Base-by-base conservation (phyloP, 352 stramenopile species). In the Pseudoperonospora humuli region DNA sequence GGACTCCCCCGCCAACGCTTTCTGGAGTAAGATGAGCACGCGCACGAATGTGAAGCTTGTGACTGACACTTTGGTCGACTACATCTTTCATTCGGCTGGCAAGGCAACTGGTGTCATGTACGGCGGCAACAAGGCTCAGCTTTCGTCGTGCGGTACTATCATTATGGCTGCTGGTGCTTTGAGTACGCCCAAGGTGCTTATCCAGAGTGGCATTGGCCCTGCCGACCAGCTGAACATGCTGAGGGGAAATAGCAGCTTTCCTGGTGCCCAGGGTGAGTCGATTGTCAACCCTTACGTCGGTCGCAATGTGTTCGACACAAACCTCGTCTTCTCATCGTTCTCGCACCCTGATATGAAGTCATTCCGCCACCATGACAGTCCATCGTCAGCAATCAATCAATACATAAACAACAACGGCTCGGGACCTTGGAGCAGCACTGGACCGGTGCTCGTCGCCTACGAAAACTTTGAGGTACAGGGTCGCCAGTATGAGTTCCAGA, bases 151-250 rank as follows among this genome's bases (percentile, higher is more conserved):
- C 7, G 73, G 67, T 11, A 71, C 79, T 21, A 67, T 95, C 26
- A 70, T 96, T 36, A 69, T 96, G 55, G 67, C 57, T 34, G 70
- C 73, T 1, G 82, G 82, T 9, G 69, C 78, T 0, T 38, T 88
- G 14, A 54, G 67, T 36, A 86, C 82, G 7, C 84, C 86, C 11
- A 86, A 93, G 53, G 61, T 96, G 14, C 65, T 95, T 3, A 77
- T 91, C 35, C 64, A 84, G 35, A 84, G 60, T 48, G 83, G 79
- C 24, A 77, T 95, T 31, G 83, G 81, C n/a, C 73, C 74, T 13
- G 25, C 40, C 11, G 57, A 73, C 21, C 69, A 87, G 43, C 61
- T 95, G 11, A 56, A 49, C 10, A 42, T 71, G 58, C 61, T 83
- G 5, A 61, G 64, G 29, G 29, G 48, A 2, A 64, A 50, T 26